Evolutionary conservation across 2,329 filamentous ascomycete genomes (phyloP).

Genomic region (Alternaria triticimaculans): DNA sequence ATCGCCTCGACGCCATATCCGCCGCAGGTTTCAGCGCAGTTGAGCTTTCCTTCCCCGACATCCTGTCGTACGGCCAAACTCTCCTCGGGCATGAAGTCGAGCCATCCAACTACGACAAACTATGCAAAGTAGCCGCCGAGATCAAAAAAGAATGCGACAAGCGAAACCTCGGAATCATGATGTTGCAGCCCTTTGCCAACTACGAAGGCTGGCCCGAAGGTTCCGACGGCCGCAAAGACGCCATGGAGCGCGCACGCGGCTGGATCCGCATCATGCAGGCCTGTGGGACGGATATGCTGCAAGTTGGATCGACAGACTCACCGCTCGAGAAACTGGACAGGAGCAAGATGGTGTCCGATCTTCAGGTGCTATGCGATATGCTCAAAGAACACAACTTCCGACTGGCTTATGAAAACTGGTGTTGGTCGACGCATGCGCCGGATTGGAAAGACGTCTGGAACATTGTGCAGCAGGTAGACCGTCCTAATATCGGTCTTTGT

Average conservation of each 20-base stretch:
- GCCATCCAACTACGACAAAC: conserved; percentile 64
- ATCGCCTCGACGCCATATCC: conserved; percentile 69
- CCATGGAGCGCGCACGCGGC: conserved; percentile 66
- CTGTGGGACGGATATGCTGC: conserved; percentile 72
- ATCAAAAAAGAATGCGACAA: conserved; percentile 63
- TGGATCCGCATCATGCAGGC: conserved; percentile 77
- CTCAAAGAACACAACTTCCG: conserved; percentile 63
- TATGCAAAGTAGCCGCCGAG: conserved; percentile 62
- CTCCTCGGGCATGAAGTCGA: conserved; percentile 59
- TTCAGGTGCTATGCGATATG: conserved; percentile 63
- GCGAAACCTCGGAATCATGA: conserved; percentile 66
- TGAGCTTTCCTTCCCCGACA: conserved; percentile 77
- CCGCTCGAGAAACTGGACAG: conserved; percentile 61
- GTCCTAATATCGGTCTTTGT: conserved; percentile 74
- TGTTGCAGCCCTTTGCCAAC: conserved; percentile 77
- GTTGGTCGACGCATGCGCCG: conserved; percentile 68
- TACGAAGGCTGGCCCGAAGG: conserved; percentile 75
- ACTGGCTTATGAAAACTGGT: conserved; percentile 83
- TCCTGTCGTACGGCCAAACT: conserved; percentile 66
- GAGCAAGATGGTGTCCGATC: conserved; percentile 63
- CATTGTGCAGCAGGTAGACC: conserved; percentile 67
- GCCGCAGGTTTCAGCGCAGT: conserved; percentile 71
- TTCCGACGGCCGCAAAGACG: conserved; percentile 65
- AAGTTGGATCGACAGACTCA: conserved; percentile 69
- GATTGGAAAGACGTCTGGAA: conserved; percentile 74